phyloP scores from a whole-genome alignment of 2,329 filamentous ascomycete species.

The Cladosporium sp. region DNA sequence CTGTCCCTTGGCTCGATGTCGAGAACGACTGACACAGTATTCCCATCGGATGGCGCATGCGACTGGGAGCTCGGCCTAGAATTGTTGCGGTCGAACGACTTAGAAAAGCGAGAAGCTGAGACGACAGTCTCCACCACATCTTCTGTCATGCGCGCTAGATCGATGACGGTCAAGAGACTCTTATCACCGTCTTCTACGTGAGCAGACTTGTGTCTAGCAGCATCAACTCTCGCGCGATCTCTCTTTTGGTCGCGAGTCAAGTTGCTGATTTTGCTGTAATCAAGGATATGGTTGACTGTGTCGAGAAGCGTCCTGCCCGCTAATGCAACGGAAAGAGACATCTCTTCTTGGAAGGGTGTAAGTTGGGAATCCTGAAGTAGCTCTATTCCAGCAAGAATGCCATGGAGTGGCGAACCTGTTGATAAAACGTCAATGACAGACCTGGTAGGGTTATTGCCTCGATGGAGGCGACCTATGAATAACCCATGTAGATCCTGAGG shows the following conservation, averaged over 20 bases:
- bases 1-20: constrained; percentile 20
- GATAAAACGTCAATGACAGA: not conserved
- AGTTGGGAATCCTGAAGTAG: constrained; percentile 48
- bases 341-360: constrained; percentile 42
- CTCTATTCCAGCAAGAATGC: constrained; percentile 49
- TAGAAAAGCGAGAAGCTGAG: constrained; percentile 20
- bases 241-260: constrained; percentile 19
- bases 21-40: constrained; percentile 19
- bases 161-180: constrained; percentile 17
- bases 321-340: constrained; percentile 49
- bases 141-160: constrained; percentile 32
- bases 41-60: not conserved
- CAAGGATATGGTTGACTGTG: constrained; percentile 45
- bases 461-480: not conserved
- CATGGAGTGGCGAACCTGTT: constrained; percentile 47
- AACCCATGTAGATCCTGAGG: not conserved
- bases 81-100: not conserved
- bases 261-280: constrained; percentile 47
- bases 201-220: constrained; percentile 19
- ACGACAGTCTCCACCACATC: constrained; percentile 24
- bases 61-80: no score
- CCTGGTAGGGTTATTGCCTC: not conserved
- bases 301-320: constrained; percentile 54
- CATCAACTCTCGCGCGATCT: constrained; percentile 8
- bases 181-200: constrained; percentile 7